Evolutionary conservation across 2,329 filamentous ascomycete species (phyloP), one percentile per base, ranked within the genome.

Genomic region (Hypoxylon sp.): DNA sequence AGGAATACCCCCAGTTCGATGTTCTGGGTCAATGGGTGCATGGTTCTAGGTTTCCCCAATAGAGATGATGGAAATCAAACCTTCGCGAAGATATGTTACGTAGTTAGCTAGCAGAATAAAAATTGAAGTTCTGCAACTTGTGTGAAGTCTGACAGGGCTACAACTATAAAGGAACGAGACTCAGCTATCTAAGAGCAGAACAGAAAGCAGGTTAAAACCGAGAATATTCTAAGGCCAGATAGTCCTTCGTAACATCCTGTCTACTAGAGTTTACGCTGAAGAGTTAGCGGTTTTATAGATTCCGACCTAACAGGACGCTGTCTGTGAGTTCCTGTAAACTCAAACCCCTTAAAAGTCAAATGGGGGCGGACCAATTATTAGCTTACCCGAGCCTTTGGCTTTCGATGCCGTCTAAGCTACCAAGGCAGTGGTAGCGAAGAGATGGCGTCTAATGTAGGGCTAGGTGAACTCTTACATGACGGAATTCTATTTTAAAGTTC

Each of bases 1-100:
- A 58, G 43, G 52, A 58, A 49, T 58, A 57, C 41, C 41, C 55
- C 55, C 55, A 58, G 43, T 49, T 49, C 43, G 19, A 58, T 58
- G 43, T 7, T 17, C 43, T 58, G 55, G 55, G 55, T 28, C 43
- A 17, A 58, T 14, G 55, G 30, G 46, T 58, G 43, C 55, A 49
- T 58, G 30, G 53, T 49, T 32, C 32, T 32, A 30, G 30, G 21
- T 48, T 48, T 36, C 25, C 28, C 30, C 38, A 28, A 49, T 58
- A 58, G 55, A 56, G 51, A 56, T 46, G 52, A 56, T 30, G 53
- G 53, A 56, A 56, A 56, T 46, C 53, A 14, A 28, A 46, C 53
- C 25, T 34, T 17, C 10, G n/a, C n/a, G 9, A 32, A 14, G 38
- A 56, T 30, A 19, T 21, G 53, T 56, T 32, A 56, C 32, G 38